phyloP scores from a whole-genome alignment of 305 asterid species.

The Solanum hybrid region DNA sequence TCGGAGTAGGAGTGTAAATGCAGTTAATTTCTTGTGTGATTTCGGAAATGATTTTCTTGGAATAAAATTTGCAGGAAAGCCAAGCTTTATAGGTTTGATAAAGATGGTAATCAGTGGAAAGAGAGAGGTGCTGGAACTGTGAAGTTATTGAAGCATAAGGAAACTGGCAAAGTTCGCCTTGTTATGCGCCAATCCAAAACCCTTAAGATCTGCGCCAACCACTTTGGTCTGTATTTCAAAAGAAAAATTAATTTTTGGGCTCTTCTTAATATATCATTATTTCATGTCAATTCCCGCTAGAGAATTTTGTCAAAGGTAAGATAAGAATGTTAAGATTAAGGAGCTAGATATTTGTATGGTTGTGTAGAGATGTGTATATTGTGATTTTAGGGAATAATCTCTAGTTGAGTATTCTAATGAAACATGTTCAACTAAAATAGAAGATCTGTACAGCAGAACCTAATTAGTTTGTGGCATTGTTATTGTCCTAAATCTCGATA shows the following conservation, averaged over 20 bases:
- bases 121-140: conserved; percentile 48
- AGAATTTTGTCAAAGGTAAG: not conserved
- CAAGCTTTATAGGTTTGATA: conserved; percentile 41
- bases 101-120: conserved; percentile 44
- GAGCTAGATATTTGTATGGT: not conserved
- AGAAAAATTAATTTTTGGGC: not conserved
- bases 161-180: conserved; percentile 36
- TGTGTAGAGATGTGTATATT: not conserved
- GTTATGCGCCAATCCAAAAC: conserved; percentile 44
- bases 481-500: not conserved
- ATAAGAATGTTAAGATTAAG: not conserved
- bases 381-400: not conserved
- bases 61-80: conserved; percentile 23
- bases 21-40: not conserved
- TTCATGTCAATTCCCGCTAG: not conserved
- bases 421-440: not conserved
- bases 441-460: not conserved
- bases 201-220: conserved; percentile 49
- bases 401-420: not conserved
- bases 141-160: conserved; percentile 38
- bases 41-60: not conserved
- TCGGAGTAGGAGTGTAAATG: not conserved
- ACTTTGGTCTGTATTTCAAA: conserved; percentile 23
- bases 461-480: not conserved
- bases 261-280: not conserved